phyloP scores from a whole-genome alignment of 1,284 basidiomycete species.

The Volvariella volvacea region DNA sequence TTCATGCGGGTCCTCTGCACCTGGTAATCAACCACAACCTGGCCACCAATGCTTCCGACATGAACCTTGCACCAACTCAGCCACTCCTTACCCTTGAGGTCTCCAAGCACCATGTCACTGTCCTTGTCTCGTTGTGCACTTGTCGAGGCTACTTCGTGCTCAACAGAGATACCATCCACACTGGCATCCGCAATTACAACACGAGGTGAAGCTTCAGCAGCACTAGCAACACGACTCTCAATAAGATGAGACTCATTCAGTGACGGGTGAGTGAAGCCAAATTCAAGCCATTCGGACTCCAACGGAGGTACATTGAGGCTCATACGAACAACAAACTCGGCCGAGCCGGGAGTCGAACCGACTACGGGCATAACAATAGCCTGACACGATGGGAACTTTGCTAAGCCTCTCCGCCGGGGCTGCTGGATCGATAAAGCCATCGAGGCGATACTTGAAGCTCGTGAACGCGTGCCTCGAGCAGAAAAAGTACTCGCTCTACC shows the following conservation, averaged over 20 bases:
- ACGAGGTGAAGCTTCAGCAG: conserved; percentile 23
- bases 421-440: conserved; percentile 20
- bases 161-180: conserved; percentile 58
- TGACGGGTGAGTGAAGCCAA: conserved; percentile 52
- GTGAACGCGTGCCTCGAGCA: conserved; percentile 15
- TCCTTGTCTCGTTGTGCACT: conserved; percentile 29
- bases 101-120: conserved; percentile 36
- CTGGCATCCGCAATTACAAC: conserved; percentile 54
- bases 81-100: conserved; percentile 50
- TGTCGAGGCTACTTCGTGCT: conserved; percentile 40
- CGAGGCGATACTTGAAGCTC: conserved; percentile 17
- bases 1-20: conserved; percentile 27
- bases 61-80: conserved; percentile 58
- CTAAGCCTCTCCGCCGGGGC: conserved; percentile 44
- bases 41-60: conserved; percentile 41
- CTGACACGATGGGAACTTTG: conserved; percentile 56
- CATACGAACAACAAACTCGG: conserved; percentile 50
- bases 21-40: conserved; percentile 57
- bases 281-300: conserved; percentile 67
- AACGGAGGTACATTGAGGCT: conserved; percentile 48
- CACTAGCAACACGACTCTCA: neutral
- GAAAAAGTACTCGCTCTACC: conserved; percentile 20
- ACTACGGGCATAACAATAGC: conserved; percentile 18
- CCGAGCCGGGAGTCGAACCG: neutral
- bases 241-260: conserved; percentile 2